Conservation (phyloP, 2,329 filamentous ascomycete species). For the Onygena corvina region DNA sequence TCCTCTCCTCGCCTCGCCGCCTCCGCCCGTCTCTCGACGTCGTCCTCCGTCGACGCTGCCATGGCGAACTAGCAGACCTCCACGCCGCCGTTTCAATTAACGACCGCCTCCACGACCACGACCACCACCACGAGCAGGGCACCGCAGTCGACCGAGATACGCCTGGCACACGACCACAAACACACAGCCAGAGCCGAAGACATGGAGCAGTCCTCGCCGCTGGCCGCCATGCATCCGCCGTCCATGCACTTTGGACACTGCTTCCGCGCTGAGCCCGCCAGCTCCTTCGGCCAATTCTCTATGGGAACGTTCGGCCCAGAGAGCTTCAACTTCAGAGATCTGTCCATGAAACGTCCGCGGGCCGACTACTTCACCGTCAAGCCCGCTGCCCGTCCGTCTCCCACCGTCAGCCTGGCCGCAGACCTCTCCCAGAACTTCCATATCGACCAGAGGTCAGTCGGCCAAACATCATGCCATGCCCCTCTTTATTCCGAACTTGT, state of each 20-base stretch:
- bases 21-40: constrained; percentile 13
- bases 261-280: constrained; percentile 45
- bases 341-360: constrained; percentile 56
- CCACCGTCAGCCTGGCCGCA: constrained; percentile 77
- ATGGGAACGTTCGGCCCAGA: constrained; percentile 48
- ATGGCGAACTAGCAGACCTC: not conserved
- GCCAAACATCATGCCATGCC: not conserved
- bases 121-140: not conserved
- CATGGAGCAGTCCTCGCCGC: constrained; percentile 89
- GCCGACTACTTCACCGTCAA: constrained; percentile 75
- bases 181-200: not conserved
- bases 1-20: constrained; percentile 6
- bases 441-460: constrained; percentile 73
- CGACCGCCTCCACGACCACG: not conserved
- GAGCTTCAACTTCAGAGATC: constrained; percentile 63
- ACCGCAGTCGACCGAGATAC: not conserved
- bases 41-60: not conserved
- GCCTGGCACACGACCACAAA: not conserved
- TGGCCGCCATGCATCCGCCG: constrained; percentile 79
- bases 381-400: constrained; percentile 70
- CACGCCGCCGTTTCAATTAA: not conserved
- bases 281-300: constrained; percentile 42
- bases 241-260: constrained; percentile 52
- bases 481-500: constrained; percentile 21
- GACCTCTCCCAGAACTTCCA: constrained; percentile 96